These are phyloP conservation scores for Phellinidium pouzarii DNA, from an alignment of 1,284 basidiomycete species.

Conservation along the genomic window DNA sequence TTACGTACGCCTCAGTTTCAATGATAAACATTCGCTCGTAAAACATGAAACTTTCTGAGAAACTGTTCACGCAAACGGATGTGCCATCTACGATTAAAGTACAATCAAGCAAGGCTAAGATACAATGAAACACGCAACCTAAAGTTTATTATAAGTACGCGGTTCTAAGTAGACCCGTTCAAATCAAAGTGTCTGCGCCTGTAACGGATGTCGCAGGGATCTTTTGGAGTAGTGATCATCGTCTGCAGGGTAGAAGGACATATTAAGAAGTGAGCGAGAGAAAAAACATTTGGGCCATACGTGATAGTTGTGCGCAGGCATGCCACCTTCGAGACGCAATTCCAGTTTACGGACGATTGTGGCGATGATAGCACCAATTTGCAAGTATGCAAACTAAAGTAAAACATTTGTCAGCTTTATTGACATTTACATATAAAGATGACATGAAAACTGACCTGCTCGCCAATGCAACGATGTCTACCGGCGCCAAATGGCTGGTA, in stretches of 20 bases:
- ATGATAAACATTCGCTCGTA: background rate
- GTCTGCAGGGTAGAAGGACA: constrained; percentile 33
- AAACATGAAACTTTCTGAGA: background rate
- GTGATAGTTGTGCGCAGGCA: constrained; percentile 88
- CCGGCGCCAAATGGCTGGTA: constrained; percentile 98
- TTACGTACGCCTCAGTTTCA: too few species aligned
- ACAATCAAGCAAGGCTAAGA: background rate
- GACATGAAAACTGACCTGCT: constrained; percentile 53
- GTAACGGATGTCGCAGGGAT: constrained; percentile 42
- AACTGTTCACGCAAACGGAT: background rate
- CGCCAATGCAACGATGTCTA: constrained; percentile 90
- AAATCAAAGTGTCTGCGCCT: constrained; percentile 33
- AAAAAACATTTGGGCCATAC: constrained; percentile 40
- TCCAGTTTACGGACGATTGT: constrained; percentile 77
- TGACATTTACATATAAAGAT: constrained; percentile 9
- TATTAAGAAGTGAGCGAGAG: background rate
- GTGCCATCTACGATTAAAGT: background rate
- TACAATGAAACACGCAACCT: background rate
- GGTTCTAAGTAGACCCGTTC: background rate
- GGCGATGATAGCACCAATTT: constrained; percentile 80
- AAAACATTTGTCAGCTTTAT: constrained; percentile 17
- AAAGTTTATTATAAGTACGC: background rate
- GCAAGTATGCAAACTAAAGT: constrained; percentile 85
- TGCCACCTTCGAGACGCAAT: constrained; percentile 55
- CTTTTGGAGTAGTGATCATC: constrained; percentile 65